Percentiles rank a stretch among this genome's conserved stretches.
phyloP scores from a whole-genome alignment of 1,284 basidiomycete genomes.

The Spongiforma sp. region DNA sequence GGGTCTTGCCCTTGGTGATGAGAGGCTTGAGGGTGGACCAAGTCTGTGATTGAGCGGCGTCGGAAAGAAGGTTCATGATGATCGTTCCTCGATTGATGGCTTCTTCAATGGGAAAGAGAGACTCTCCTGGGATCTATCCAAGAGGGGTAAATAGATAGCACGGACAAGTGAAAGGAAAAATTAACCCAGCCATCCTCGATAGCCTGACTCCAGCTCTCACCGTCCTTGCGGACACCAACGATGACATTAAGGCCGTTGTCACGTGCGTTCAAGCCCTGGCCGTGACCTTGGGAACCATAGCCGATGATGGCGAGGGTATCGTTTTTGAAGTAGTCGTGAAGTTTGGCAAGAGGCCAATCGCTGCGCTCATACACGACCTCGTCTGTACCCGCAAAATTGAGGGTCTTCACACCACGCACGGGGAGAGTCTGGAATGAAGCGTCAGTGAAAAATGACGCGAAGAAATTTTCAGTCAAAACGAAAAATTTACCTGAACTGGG shows the following conservation, averaged over 20 bases:
- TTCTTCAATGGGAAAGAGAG: constrained; percentile 98
- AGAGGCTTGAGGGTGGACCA: constrained; percentile 90
- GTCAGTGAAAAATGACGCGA: constrained; percentile 17
- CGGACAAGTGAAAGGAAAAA: constrained; percentile 9
- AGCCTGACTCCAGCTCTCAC: constrained; percentile 97
- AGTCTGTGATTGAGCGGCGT: constrained; percentile 96
- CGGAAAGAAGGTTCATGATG: constrained; percentile 99
- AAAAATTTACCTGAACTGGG: constrained; percentile 49
- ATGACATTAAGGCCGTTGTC: constrained; percentile 99
- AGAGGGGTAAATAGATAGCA: not conserved
- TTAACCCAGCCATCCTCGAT: constrained; percentile 95
- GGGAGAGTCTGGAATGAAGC: constrained; percentile 29
- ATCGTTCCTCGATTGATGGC: constrained; percentile 96
- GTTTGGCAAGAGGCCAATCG: constrained; percentile 98
- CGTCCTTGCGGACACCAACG: constrained; percentile 97
- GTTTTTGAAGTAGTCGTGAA: constrained; percentile 99
- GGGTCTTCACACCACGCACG: constrained; percentile 90
- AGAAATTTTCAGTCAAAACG: not conserved
- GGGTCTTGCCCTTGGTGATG: constrained; percentile 99
- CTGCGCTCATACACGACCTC: constrained; percentile 97
- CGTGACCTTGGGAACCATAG: constrained; percentile 99
- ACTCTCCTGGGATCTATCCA: constrained; percentile 89
- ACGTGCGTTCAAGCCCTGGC: constrained; percentile 98
- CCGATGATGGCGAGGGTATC: constrained; percentile 99
- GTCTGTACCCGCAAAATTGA: constrained; percentile 96